Evolutionary conservation across 163 green algal genomes (phyloP), one percentile per base, ranked within the genome.

Genomic region (Picocystis sp.): DNA sequence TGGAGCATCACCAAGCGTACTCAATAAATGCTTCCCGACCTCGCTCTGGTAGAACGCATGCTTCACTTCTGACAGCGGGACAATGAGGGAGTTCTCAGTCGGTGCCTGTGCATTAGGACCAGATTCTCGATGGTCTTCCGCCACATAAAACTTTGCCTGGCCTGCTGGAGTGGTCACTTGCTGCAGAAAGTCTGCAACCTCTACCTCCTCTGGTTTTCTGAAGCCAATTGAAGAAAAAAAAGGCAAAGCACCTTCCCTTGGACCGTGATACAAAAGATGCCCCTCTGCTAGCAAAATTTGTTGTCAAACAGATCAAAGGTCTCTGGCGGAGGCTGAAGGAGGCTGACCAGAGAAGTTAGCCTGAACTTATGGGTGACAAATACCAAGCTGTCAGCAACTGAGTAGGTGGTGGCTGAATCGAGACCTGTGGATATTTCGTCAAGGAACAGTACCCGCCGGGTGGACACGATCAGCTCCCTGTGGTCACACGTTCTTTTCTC

Each of bases 151-250:
- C 38, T 29, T 21, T 45, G 43, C 11, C 65, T 77, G 59, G 57
- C 80, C 77, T 11, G 44, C 43, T 23, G 67, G 53, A 1, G 75
- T 82, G 15, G 71, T 73, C n/a, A 83, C 61, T 57, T 87, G 75
- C 55, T 81, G 68, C 66, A 87, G 56, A 47, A 80, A 92, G 51
- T 77, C 75, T 1, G 76, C 63, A 35, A 84, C 53, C 50, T 81
- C 81, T 54, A 81, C 78, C 38, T 72, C 49, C 3, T 61, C 38
- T 1, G 74, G 74, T 57, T 72, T 81, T 2, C 49, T 46, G 43
- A 84, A 89, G 11, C 82, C 82, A 51, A 84, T 51, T 19, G 23
- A 43, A n/a, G 61, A 45, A 52, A 92, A 91, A 66, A 89, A 92
- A 29, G 67, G 60, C 60, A 82, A 50, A 2, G 70, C 62, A 2